A percentile compares a stretch with the other conserved stretches of the same genome.
Evolutionary conservation across 768 basidiomycete genomes (phyloP).

Genomic region (Xerocomus potaroensis): DNA sequence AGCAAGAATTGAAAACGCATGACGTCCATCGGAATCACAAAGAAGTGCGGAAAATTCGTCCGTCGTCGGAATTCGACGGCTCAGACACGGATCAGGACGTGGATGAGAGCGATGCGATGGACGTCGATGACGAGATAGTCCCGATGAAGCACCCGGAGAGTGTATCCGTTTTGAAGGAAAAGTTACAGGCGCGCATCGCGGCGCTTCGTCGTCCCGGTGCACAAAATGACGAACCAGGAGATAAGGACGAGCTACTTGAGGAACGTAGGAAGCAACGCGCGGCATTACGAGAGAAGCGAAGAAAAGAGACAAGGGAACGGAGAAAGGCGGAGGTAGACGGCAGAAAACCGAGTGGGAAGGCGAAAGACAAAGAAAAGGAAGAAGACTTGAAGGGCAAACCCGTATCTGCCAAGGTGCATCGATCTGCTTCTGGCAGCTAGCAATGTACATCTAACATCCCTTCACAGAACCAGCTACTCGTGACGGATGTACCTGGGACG

Average conservation of each 20-base stretch:
- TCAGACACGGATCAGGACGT: constrained; percentile 20
- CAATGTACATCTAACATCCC: background rate
- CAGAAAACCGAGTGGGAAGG: constrained; percentile 47
- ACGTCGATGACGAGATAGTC: constrained; percentile 39
- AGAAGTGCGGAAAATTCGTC: constrained; percentile 46
- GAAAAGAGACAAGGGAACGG: constrained; percentile 85
- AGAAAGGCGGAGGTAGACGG: constrained; percentile 61
- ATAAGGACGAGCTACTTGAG: constrained; percentile 79
- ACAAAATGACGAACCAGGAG: constrained; percentile 42
- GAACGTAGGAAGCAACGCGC: constrained; percentile 74
- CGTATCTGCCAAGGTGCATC: constrained; percentile 50
- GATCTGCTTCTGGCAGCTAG: background rate
- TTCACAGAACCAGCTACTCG: constrained; percentile 66
- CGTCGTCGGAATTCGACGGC: constrained; percentile 21
- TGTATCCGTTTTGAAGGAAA: constrained; percentile 61
- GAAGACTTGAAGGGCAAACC: constrained; percentile 42
- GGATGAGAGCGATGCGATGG: constrained; percentile 20
- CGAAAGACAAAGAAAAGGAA: constrained; percentile 44
- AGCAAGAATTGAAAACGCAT: constrained; percentile 27
- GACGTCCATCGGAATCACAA: constrained; percentile 23
- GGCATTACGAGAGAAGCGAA: constrained; percentile 76
- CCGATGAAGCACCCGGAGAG: constrained; percentile 66
- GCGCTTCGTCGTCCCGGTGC: constrained; percentile 49
- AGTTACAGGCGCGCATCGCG: constrained; percentile 72
- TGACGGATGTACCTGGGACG: constrained; percentile 43